Evolutionary conservation across 192 early-diverging fungal genomes (phyloP).

Genomic region (Dissophora ornata): DNA sequence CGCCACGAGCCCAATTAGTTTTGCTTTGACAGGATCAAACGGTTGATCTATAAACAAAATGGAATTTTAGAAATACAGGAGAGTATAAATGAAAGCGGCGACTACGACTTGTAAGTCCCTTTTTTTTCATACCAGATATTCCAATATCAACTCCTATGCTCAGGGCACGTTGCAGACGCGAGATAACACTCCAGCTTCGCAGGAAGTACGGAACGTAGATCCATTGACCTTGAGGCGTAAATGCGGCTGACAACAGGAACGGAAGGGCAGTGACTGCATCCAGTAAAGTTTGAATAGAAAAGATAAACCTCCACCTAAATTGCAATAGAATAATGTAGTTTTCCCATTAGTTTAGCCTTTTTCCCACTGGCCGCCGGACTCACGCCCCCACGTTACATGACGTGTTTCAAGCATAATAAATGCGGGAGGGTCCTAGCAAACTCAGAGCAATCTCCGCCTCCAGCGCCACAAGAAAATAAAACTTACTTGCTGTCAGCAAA

Average conservation of each 20-base stretch:
- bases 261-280: conserved; percentile 65
- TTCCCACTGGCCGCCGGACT: no score
- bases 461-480: not conserved
- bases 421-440: no score
- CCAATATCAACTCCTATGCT: conserved; percentile 63
- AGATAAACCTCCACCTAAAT: conserved; percentile 44
- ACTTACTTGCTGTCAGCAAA: conserved; percentile 46
- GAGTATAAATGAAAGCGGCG: no score
- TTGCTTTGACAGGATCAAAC: conserved; percentile 63
- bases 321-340: no score
- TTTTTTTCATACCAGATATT: conserved; percentile 56
- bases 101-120: no score
- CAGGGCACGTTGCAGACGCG: conserved; percentile 65
- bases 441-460: no score
- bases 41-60: conserved; percentile 47
- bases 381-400: no score
- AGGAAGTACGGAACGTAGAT: conserved; percentile 76
- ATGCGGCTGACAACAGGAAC: conserved; percentile 59
- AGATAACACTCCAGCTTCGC: conserved; percentile 64
- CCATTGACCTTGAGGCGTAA: conserved; percentile 55
- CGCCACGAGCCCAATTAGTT: conserved; percentile 62
- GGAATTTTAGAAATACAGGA: no score
- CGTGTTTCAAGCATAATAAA: no score
- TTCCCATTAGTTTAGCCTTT: no score
- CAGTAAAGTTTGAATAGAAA: conserved; percentile 60